Conservation (phyloP, 768 basidiomycete species). For the Goffeauzyma gilvescens region DNA sequence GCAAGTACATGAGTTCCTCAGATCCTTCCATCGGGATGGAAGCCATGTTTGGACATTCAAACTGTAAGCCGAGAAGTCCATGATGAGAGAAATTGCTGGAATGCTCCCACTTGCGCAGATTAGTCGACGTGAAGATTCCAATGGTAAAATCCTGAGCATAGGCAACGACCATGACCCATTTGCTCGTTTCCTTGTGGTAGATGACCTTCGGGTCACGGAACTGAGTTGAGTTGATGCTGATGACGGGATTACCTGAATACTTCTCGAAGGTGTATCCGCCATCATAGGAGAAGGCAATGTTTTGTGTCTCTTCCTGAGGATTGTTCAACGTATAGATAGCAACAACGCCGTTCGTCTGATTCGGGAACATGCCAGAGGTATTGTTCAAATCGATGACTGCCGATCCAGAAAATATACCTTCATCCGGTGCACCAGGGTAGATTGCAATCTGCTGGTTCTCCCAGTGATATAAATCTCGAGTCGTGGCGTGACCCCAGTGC, state of each 20-base stretch:
- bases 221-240: slow-evolving; percentile 16
- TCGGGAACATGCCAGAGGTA: slow-evolving; percentile 24
- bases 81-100: too few relatives aligned
- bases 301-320: slow-evolving; percentile 16
- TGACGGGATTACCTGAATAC: slow-evolving; percentile 21
- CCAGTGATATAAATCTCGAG: slow-evolving; percentile 24
- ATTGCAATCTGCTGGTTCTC: slow-evolving; percentile 24
- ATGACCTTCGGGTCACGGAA: slow-evolving; percentile 28
- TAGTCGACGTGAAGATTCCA: slow-evolving; percentile 19
- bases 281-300: slow-evolving; percentile 21
- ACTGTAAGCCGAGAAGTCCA: too few relatives aligned
- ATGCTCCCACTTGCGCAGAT: slow-evolving; percentile 21
- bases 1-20: too few relatives aligned
- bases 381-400: slow-evolving; percentile 23
- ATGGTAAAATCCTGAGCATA: slow-evolving; percentile 15
- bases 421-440: too few relatives aligned
- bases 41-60: too few relatives aligned
- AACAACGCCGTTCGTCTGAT: slow-evolving; percentile 18
- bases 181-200: slow-evolving; percentile 14
- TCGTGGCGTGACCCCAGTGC: slow-evolving; percentile 29
- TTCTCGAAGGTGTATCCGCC: slow-evolving; percentile 18
- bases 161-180: slow-evolving; percentile 25
- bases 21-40: too few relatives aligned
- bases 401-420: slow-evolving; percentile 21
- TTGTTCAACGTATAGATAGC: slow-evolving; percentile 26